Percentiles rank a stretch among this genome's conserved stretches.
Evolutionary conservation across 495 filamentous ascomycete species (phyloP).

Genomic region (Hyaloscypha finlandica): DNA sequence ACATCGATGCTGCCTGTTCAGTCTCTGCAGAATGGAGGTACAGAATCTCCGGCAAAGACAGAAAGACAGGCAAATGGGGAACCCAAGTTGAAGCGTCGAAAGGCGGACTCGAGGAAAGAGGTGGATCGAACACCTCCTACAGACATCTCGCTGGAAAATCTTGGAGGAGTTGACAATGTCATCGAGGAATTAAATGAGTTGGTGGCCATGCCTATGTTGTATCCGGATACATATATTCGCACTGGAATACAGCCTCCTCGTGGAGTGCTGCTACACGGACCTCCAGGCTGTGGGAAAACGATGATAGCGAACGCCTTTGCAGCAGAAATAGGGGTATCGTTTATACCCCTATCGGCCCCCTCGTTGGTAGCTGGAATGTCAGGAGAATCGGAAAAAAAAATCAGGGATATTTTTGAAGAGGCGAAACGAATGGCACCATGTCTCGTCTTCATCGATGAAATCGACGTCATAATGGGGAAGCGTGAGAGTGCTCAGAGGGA

Average conservation of each 20-base stretch:
- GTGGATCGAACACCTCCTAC: conserved; percentile 72
- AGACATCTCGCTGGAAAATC: conserved; percentile 73
- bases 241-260: conserved; percentile 76
- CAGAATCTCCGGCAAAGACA: conserved; percentile 32
- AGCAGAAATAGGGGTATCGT: conserved; percentile 79
- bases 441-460: conserved; percentile 94
- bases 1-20: conserved; percentile 23
- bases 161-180: conserved; percentile 84
- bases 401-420: conserved; percentile 88
- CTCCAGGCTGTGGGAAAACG: conserved; percentile 94
- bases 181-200: conserved; percentile 76
- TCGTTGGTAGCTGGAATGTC: conserved; percentile 93
- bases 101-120: conserved; percentile 46
- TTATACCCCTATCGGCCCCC: conserved; percentile 85
- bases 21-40: conserved; percentile 33
- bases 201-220: conserved; percentile 76
- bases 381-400: conserved; percentile 92
- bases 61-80: conserved; percentile 64
- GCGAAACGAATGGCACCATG: conserved; percentile 87
- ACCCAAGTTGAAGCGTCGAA: conserved; percentile 66
- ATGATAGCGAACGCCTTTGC: conserved; percentile 91
- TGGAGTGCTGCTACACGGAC: conserved; percentile 90
- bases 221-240: conserved; percentile 59
- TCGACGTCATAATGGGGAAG: conserved; percentile 94
- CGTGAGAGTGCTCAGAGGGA: conserved; percentile 91